Base-by-base conservation (phyloP, 2,329 filamentous ascomycete genomes). In the Fusarium chuoi region DNA sequence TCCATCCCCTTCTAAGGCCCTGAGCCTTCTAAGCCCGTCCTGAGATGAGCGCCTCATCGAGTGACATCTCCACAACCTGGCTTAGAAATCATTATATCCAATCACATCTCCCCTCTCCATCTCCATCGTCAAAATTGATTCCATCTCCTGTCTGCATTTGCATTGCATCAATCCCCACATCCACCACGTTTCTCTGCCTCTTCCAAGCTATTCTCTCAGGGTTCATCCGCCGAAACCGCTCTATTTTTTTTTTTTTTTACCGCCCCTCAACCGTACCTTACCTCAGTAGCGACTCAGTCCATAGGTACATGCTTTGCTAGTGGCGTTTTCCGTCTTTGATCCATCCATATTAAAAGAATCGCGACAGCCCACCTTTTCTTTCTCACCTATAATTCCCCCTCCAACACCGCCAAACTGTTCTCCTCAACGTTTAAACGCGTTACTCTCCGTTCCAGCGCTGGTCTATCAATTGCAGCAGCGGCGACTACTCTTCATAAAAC, bases 391-490 rank as follows among this genome's bases (percentile, higher is more conserved):
- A 41, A 46, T 55, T 18, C 46, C 56, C 60, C 65, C 66, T 61
- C 59, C 58, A 78, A 76, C 75, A 77, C 79, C 90, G 92, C 86
- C 94, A 98, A 95, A 87, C 89, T 98, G 96, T 98, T 97, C 89
- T 94, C 94, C 87, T 94, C 92, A 83, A 87, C 89, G 75, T 90
- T 96, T 78, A 90, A 90, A 85, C 91, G 94, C n/a, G 71, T 59
- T 82, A 90, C 93, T 81, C 87, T 97, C 80, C 90, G 93, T 84
- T 93, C 93, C 78, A 90, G 92, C 83, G 87, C 92, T 79, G 89
- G 94, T 77, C 89, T 95, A 75, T 90, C 94, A 73, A 88, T 94
- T 81, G 93, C 93, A 54, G 88, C 92, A 73, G 88, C 91, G 45
- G 87, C 93, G 60, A 82, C 87, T 71, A 89, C 91, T 70, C 86